Evolutionary conservation across 805 yeast species (phyloP).

Genomic region (Saccharomycopsis guyanensis): DNA sequence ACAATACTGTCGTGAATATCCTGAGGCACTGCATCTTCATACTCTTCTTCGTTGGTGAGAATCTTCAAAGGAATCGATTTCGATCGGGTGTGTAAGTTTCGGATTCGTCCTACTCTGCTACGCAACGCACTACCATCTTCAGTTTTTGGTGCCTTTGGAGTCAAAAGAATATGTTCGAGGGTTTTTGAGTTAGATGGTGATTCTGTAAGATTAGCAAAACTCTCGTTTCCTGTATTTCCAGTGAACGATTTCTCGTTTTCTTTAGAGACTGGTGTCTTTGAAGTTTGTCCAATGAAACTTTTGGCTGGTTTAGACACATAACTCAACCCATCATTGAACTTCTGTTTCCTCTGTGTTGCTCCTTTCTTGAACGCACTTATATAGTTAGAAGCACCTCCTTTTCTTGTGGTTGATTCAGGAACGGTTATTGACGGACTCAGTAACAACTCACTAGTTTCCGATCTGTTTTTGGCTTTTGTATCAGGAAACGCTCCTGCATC

Average conservation of each 20-base stretch:
- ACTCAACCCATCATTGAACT: slow-evolving; percentile 12
- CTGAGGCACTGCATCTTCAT: slow-evolving; percentile 1
- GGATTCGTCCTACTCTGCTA: slow-evolving; percentile 26
- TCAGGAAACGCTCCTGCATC: not conserved
- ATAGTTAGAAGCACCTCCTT: slow-evolving; percentile 11
- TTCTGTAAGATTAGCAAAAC: not conserved
- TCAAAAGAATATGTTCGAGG: not conserved
- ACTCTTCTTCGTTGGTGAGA: slow-evolving; percentile 9
- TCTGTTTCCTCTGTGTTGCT: slow-evolving; percentile 15
- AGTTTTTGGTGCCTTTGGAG: not conserved
- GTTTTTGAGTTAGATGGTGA: not conserved
- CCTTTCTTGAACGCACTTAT: slow-evolving; percentile 17
- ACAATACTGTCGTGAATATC: slow-evolving; percentile 1
- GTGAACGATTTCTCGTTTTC: not conserved
- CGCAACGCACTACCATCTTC: slow-evolving; percentile 16
- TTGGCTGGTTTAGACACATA: slow-evolving; percentile 17
- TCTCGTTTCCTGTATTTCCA: not conserved
- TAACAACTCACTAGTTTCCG: not conserved
- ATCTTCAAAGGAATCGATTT: slow-evolving; percentile 13
- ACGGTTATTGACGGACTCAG: not conserved
- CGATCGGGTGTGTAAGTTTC: slow-evolving; percentile 16
- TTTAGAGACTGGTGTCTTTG: not conserved
- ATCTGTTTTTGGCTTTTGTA: not conserved
- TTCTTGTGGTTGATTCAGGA: not conserved
- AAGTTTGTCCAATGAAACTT: slow-evolving; percentile 1